These are phyloP conservation scores for Lipomyces chichibuensis DNA, from an alignment of 805 yeast genomes.

Conservation along the genomic window DNA sequence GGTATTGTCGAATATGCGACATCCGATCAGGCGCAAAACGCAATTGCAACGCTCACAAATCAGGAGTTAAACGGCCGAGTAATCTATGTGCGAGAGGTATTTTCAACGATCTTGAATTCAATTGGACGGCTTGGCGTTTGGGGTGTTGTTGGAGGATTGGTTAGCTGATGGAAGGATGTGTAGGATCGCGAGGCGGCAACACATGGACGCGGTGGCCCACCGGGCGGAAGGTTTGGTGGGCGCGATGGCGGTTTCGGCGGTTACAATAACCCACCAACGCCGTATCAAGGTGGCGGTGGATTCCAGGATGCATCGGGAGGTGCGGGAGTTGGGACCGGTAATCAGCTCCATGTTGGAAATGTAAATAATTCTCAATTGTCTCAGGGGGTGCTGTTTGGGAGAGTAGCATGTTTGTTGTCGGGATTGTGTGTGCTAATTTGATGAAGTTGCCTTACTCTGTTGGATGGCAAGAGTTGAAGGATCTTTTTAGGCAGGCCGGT, in stretches of 20 bases:
- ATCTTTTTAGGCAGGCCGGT: constrained; percentile 77
- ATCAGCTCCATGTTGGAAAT: constrained; percentile 37
- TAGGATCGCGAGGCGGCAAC: constrained; percentile 57
- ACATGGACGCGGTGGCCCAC: constrained; percentile 37
- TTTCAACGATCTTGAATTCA: neutral
- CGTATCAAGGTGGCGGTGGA: constrained; percentile 3
- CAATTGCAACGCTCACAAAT: constrained; percentile 71
- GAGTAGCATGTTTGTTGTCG: constrained; percentile 2
- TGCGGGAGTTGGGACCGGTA: constrained; percentile 38
- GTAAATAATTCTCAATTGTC: constrained; percentile 21
- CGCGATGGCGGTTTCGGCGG: constrained; percentile 26
- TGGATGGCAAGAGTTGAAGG: constrained; percentile 84
- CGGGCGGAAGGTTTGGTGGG: constrained; percentile 32
- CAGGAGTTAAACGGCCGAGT: constrained; percentile 69
- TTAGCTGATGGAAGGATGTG: constrained; percentile 6
- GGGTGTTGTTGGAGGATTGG: neutral
- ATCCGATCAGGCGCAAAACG: constrained; percentile 66
- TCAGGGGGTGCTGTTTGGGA: constrained; percentile 3
- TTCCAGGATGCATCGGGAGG: constrained; percentile 12
- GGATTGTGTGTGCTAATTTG: constrained; percentile 41
- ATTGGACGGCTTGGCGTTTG: neutral
- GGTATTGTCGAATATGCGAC: constrained; percentile 75
- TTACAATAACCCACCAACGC: constrained; percentile 1
- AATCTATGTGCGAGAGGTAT: constrained; percentile 80
- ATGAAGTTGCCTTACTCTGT: constrained; percentile 82